Evolutionary conservation across 352 stramenopile genomes (phyloP), one percentile per base, ranked within the genome.

Genomic region (Pythium sp.): DNA sequence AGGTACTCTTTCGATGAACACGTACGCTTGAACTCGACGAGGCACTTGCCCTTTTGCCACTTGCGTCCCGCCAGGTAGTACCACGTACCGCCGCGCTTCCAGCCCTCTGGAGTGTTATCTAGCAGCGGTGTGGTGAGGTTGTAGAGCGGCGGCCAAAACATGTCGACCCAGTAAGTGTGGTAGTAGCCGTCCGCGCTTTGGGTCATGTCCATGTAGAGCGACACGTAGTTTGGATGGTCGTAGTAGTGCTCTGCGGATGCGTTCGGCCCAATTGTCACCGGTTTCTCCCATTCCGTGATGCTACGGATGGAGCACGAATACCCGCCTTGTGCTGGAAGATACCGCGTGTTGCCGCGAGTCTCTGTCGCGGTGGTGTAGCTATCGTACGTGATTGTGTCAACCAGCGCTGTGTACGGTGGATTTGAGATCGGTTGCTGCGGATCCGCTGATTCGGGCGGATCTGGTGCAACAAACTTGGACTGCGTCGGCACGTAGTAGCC

Each of bases 201-300:
- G 34, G 75, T 79, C 62, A 74, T 80, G 79, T 99, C 88, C 97
- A 99, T 99, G 74, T 98, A 98, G 15, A 80, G 86, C 15, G 93
- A 98, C 64, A 96, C 98, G 64, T 98, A 99, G 77, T 99, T 99
- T 3, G 97, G 93, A 70, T 98, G 93, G 60, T 98, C 75, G 36
- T 95, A 94, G 61, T 98, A 87, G 53, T 77, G 90, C n/a, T 80
- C 77, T 0, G 90, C 57, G 9, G 84, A 93, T 5, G 75, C 82
- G 51, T 81, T 75, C 14, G 75, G 69, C 5, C 74, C 84, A 41
- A 73, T 71, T 3, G 72, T 88, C 41, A 47, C 56, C 4, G 84
- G 84, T 68, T 98, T 98, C 68, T 99, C 97, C 92, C 92, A 99
- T 67, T 97, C 41, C 11, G 94, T 98, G n/a, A 97, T 76, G 67